A percentile compares a stretch with the other conserved stretches of the same genome.
phyloP scores from a whole-genome alignment of 2,329 filamentous ascomycete genomes.

The Fusarium sp. region DNA sequence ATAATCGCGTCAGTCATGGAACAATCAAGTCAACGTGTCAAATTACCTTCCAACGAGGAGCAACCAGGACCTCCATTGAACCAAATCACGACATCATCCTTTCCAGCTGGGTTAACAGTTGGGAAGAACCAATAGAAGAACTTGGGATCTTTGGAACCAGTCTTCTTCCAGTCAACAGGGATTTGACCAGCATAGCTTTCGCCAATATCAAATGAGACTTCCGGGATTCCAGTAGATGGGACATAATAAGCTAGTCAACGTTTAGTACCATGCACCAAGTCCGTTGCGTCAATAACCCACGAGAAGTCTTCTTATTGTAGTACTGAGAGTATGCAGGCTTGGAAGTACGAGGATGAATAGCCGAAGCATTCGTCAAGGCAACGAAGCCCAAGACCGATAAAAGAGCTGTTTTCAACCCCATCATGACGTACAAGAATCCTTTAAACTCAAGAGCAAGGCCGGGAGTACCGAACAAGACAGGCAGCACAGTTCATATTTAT shows the following conservation, averaged over 20 bases:
- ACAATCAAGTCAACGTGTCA: accelerated
- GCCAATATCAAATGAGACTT: constrained; percentile 5
- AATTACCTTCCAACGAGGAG: not conserved
- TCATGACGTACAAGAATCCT: not conserved
- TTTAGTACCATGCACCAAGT: no score
- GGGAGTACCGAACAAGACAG: accelerated
- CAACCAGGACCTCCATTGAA: constrained; percentile 31
- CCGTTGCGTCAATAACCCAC: no score
- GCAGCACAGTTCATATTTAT: not conserved
- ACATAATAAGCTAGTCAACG: constrained; percentile 16
- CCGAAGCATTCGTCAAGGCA: constrained; percentile 3
- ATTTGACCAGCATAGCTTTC: constrained; percentile 16
- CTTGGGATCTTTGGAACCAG: constrained; percentile 16
- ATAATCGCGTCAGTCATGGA: accelerated
- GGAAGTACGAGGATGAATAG: not conserved
- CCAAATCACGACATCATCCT: constrained; percentile 36
- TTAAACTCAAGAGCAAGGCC: not conserved
- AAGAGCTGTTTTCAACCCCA: not conserved
- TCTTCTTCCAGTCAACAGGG: constrained; percentile 18
- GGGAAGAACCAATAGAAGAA: constrained; percentile 39
- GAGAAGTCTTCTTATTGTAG: constrained; percentile 9
- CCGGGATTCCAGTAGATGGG: not conserved
- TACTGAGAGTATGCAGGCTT: constrained; percentile 3
- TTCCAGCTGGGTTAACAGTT: constrained; percentile 32
- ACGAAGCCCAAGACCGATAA: not conserved